A percentile compares a stretch with the other conserved stretches of the same genome.
Evolutionary conservation across 441 rosid species (phyloP).

Genomic region (Gossypium davidsonii): DNA sequence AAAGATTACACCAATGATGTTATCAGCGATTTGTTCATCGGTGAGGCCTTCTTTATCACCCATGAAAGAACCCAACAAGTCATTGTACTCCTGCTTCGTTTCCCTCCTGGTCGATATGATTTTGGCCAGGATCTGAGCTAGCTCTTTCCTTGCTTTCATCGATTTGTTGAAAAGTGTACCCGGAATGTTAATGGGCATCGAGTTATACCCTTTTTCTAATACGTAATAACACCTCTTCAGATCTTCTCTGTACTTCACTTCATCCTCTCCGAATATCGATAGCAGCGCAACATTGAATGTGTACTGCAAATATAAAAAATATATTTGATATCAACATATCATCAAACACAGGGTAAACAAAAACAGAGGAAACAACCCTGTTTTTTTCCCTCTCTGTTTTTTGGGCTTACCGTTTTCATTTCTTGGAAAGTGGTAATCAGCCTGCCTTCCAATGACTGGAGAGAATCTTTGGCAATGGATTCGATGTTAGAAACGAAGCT

Average conservation of each 20-base stretch:
- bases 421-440: slow-evolving; percentile 70
- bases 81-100: slow-evolving; percentile 40
- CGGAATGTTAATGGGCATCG: slow-evolving; percentile 84
- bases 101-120: slow-evolving; percentile 60
- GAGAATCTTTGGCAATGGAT: slow-evolving; percentile 44
- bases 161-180: slow-evolving; percentile 86
- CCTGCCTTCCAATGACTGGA: slow-evolving; percentile 53
- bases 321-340: not conserved
- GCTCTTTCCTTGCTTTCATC: slow-evolving; percentile 82
- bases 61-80: slow-evolving; percentile 89
- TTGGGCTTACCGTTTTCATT: slow-evolving; percentile 73
- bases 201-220: slow-evolving; percentile 90
- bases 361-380: slow-evolving; percentile 20
- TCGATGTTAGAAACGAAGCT: slow-evolving; percentile 50
- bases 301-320: slow-evolving; percentile 41
- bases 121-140: slow-evolving; percentile 65
- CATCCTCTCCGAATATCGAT: slow-evolving; percentile 88
- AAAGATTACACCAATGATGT: slow-evolving; percentile 86
- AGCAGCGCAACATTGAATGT: slow-evolving; percentile 82
- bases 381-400: slow-evolving; percentile 13
- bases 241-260: slow-evolving; percentile 69
- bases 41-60: slow-evolving; percentile 64
- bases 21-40: slow-evolving; percentile 88
- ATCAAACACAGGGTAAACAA: slow-evolving; percentile 5
- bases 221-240: slow-evolving; percentile 81